Base-by-base conservation (phyloP, 352 stramenopile species). In the Phytophthora macrochlamydospora region DNA sequence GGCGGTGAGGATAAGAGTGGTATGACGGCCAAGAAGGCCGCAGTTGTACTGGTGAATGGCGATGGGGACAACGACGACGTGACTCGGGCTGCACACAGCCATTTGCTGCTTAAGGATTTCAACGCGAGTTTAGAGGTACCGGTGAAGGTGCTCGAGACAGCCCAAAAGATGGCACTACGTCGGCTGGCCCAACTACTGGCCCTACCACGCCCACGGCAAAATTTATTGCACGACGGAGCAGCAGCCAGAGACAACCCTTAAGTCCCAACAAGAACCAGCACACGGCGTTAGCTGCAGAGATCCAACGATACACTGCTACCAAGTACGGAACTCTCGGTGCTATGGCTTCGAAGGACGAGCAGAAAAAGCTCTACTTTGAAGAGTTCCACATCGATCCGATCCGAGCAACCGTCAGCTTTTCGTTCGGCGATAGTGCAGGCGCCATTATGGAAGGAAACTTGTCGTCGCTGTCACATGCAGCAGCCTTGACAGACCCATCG, bases 331-430 rank as follows among this genome's bases (percentile, higher is more conserved):
- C 14, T 49, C 33, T 76, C 13, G 44, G 68, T 59, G 67, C 49
- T 5, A 78, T 85, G 50, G 67, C 29, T 58, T 76, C 67, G 3
- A 89, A 84, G 32, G 73, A 85, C 8, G 83, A 91, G 51, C 72
- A 83, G 14, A 94, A 90, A 50, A 96, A 96, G 55, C 65, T 96
- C 8, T 96, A 96, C 67, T 95, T 96, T 42, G 89, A 96, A 79
- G 88, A 95, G 66, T 95, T 96, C 55, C 75, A 91, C 51, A 93
- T 96, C 59, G 82, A 92, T 33, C 76, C 85, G 12, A 96, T 96
- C 51, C 73, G 81, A 35, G 87, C 86, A 31, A 94, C 84, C 1
- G 79, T 96, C 44, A 96, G 89, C 56, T 96, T 95, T 52, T 89
- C 89, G 43, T 93, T 93, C 46, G 87, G 85, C 33, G 79, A 86